Evolutionary conservation across 495 filamentous ascomycete genomes (phyloP).

Genomic region (Aspergillus steynii): DNA sequence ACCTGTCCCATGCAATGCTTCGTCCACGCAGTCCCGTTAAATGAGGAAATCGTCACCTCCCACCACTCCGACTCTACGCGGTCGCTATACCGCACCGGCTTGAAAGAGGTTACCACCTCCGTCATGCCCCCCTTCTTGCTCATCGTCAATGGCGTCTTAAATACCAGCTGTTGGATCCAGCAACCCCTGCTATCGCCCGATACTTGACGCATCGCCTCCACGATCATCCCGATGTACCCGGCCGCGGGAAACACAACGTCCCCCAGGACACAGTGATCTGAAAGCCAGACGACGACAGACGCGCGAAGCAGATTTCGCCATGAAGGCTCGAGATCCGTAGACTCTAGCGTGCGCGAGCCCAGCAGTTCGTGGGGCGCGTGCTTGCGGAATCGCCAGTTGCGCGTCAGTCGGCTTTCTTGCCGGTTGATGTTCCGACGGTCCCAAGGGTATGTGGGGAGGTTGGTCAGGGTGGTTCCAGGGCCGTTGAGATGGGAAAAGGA

Average conservation of each 20-base stretch:
- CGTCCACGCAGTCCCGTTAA: slow-evolving; percentile 34
- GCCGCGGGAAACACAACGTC: slow-evolving; percentile 50
- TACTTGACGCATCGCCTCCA: slow-evolving; percentile 47
- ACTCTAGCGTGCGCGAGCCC: slow-evolving; percentile 41
- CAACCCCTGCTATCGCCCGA: slow-evolving; percentile 19
- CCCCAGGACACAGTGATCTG: slow-evolving; percentile 40
- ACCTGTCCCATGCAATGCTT: slow-evolving; percentile 43
- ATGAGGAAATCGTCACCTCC: slow-evolving; percentile 42
- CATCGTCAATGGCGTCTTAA: slow-evolving; percentile 9
- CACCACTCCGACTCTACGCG: slow-evolving; percentile 38
- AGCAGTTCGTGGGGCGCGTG: slow-evolving; percentile 48
- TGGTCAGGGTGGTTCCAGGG: slow-evolving; percentile 28
- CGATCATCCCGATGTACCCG: slow-evolving; percentile 48
- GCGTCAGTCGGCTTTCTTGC: slow-evolving; percentile 46
- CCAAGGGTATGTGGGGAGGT: slow-evolving; percentile 55
- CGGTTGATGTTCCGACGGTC: slow-evolving; percentile 42
- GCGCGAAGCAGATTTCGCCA: slow-evolving; percentile 52
- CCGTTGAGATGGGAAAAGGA: slow-evolving; percentile 30
- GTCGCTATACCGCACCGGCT: slow-evolving; percentile 27
- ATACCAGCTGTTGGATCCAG: slow-evolving; percentile 24
- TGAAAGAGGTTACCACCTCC: slow-evolving; percentile 34
- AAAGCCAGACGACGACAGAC: slow-evolving; percentile 48
- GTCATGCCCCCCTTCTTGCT: slow-evolving; percentile 13
- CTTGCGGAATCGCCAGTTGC: slow-evolving; percentile 48
- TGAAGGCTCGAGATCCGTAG: slow-evolving; percentile 40